phyloP scores from a whole-genome alignment of 352 stramenopile genomes.

The Phytophthora pini region DNA sequence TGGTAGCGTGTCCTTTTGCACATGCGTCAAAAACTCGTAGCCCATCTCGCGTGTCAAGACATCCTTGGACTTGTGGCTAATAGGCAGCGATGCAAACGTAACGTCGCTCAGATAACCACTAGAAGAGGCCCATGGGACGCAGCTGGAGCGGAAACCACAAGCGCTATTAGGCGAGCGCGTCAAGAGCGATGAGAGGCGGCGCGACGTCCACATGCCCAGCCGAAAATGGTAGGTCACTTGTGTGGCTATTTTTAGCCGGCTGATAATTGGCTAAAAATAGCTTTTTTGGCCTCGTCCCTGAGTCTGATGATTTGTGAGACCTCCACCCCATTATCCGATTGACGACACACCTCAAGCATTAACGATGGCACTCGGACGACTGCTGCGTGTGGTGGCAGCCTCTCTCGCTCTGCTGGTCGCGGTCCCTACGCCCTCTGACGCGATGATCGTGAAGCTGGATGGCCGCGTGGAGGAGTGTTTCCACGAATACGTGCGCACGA shows the following conservation, averaged over 20 bases:
- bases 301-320: constrained; percentile 4
- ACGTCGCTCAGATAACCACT: constrained; percentile 52
- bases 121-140: constrained; percentile 10
- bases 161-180: constrained; percentile 2
- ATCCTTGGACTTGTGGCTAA: constrained; percentile 62
- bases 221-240: constrained; percentile 21
- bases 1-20: constrained; percentile 90
- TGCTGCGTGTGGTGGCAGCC: constrained; percentile 27
- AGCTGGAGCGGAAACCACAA: constrained; percentile 23
- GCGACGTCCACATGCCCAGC: constrained; percentile 34
- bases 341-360: constrained; percentile 19
- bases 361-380: constrained; percentile 31
- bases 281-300: too few species aligned
- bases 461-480: constrained; percentile 73
- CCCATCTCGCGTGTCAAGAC: constrained; percentile 81
- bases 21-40: constrained; percentile 89
- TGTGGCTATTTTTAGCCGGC: constrained; percentile 15
- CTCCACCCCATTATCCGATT: constrained; percentile 31
- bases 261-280: constrained; percentile 27
- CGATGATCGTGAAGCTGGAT: constrained; percentile 68
- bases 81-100: constrained; percentile 50
- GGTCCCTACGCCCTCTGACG: constrained; percentile 34
- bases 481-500: constrained; percentile 86
- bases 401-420: constrained; percentile 35
- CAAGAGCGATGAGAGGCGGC: constrained; percentile 20